Conservation (phyloP, 169 alveolate genomes). For the Babesia ovis region DNA sequence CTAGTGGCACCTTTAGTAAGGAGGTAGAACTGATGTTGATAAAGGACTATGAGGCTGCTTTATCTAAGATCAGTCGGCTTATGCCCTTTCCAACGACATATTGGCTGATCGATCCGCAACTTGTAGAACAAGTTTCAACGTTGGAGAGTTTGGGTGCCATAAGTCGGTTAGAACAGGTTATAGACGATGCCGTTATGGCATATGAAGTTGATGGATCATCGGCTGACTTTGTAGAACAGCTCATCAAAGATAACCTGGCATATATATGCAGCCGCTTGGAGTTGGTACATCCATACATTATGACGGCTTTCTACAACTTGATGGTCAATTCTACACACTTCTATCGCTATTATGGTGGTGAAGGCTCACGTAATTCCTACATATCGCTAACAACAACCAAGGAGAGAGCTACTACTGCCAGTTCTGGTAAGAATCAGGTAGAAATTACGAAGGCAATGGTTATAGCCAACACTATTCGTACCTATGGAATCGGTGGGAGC, state of each 20-base stretch:
- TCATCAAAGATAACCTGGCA: conserved; percentile 48
- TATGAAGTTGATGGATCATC: conserved; percentile 1
- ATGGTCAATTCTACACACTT: conserved; percentile 44
- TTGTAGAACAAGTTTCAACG: conserved; percentile 68
- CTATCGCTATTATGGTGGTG: neutral
- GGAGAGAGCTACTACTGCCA: neutral
- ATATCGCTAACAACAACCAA: neutral
- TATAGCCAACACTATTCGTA: conserved; percentile 69
- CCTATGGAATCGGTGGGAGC: conserved; percentile 76
- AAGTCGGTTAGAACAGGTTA: conserved; percentile 53
- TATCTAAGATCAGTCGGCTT: conserved; percentile 42
- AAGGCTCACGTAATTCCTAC: neutral
- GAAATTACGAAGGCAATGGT: conserved; percentile 52
- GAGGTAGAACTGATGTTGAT: conserved; percentile 19
- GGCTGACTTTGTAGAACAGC: neutral
- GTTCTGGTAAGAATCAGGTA: neutral
- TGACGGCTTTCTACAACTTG: conserved; percentile 28
- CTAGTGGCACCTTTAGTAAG: conserved; percentile 1
- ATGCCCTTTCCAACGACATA: conserved; percentile 79
- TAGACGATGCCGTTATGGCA: conserved; percentile 11
- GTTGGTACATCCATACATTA: conserved; percentile 47
- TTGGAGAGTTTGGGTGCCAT: conserved; percentile 74
- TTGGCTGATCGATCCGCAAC: conserved; percentile 68
- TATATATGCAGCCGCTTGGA: conserved; percentile 48
- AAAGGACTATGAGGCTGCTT: conserved; percentile 23